These are phyloP conservation scores for Primulina eburnea DNA, from an alignment of 257 asterid species.

Conservation along the genomic window DNA sequence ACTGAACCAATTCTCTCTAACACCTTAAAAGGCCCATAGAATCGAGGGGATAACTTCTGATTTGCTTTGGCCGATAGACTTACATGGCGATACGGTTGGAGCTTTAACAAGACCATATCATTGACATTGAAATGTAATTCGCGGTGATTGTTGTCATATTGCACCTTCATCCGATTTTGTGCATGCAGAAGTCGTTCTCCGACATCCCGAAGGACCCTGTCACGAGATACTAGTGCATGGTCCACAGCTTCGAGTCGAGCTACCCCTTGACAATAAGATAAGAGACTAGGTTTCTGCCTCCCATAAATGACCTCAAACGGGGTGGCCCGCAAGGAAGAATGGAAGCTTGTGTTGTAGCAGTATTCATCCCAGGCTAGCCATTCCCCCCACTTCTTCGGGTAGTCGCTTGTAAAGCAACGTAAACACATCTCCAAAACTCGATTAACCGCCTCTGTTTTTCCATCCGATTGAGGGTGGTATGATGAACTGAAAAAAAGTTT, in stretches of 20 bases:
- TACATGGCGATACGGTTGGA: no score
- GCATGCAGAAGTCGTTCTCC: no score
- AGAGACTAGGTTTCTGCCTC: background rate
- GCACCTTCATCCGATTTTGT: no score
- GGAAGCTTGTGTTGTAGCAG: background rate
- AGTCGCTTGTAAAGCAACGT: background rate
- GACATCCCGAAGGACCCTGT: no score
- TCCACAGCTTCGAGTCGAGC: background rate
- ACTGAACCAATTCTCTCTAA: no score
- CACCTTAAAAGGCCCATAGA: no score
- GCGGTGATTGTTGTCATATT: no score
- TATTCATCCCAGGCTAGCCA: background rate
- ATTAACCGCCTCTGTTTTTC: background rate
- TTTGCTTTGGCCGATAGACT: no score
- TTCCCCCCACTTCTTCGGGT: no score
- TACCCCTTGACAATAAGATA: fast-evolving
- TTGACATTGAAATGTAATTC: no score
- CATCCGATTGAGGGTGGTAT: background rate
- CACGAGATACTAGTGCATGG: background rate
- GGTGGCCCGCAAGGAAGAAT: background rate
- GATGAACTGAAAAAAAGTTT: background rate
- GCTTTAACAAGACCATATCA: no score
- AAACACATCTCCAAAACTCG: background rate
- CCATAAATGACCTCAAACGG: background rate
- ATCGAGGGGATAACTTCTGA: no score